Conservation (phyloP, 2,329 filamentous ascomycete species). For the Chaetomium olivaceum region DNA sequence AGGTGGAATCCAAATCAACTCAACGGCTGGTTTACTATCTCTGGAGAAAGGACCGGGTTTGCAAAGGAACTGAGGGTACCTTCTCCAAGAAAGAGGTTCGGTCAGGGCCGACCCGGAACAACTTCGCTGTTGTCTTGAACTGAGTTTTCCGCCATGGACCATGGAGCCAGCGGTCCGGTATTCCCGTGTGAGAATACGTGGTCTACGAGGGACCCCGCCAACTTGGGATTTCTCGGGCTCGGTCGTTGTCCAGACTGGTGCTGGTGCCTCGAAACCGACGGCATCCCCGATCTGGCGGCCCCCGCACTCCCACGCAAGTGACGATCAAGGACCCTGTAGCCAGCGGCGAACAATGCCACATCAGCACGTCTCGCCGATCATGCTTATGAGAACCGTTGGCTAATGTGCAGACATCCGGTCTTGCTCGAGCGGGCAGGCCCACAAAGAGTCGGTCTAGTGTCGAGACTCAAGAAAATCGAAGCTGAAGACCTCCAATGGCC, state of each 20-base stretch:
- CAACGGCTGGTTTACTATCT: conserved; percentile 86
- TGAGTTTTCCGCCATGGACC: conserved; percentile 6
- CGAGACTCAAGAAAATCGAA: neutral
- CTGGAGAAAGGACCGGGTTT: conserved; percentile 58
- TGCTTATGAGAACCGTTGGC: neutral
- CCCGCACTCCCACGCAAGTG: neutral
- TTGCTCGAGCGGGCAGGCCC: neutral
- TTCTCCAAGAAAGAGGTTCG: conserved; percentile 77
- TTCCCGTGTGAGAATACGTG: no score
- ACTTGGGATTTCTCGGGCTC: neutral
- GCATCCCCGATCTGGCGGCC: conserved; percentile 6
- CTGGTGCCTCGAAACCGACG: neutral
- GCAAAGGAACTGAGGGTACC: conserved; percentile 31
- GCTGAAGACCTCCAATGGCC: neutral
- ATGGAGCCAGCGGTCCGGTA: no score
- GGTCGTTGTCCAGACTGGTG: neutral
- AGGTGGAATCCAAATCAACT: conserved; percentile 69
- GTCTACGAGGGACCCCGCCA: neutral
- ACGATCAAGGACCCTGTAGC: neutral
- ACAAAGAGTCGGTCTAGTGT: no score
- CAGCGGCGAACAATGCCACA: neutral
- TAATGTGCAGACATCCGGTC: neutral
- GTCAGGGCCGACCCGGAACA: conserved; percentile 76
- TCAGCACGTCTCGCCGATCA: neutral
- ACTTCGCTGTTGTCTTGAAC: conserved; percentile 78